These are phyloP conservation scores for Daldinia childiae DNA, from an alignment of 495 filamentous ascomycete species.

Conservation along the genomic window DNA sequence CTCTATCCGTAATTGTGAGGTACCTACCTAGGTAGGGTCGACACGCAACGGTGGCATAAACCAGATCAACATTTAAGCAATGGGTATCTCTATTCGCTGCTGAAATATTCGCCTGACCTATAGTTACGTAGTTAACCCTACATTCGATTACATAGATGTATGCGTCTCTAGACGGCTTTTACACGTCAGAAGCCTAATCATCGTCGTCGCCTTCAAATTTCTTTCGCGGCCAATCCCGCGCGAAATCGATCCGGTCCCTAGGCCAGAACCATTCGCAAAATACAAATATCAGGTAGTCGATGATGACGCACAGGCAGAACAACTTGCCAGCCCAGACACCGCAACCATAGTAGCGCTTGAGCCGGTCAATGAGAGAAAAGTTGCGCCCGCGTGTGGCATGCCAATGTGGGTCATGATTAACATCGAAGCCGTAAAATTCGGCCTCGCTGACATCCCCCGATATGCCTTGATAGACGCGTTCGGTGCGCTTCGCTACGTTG, in stretches of 20 bases:
- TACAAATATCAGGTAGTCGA: constrained; percentile 90
- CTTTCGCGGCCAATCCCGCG: constrained; percentile 91
- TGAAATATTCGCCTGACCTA: neutral
- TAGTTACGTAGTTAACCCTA: neutral
- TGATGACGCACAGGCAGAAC: constrained; percentile 92
- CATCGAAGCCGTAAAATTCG: constrained; percentile 85
- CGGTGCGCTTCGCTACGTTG: constrained; percentile 89
- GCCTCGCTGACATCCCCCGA: constrained; percentile 81
- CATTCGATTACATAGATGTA: neutral
- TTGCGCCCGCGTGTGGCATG: constrained; percentile 80
- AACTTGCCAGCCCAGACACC: constrained; percentile 99
- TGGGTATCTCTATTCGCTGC: constrained; percentile 1
- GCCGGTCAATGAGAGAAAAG: constrained; percentile 89
- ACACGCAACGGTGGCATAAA: neutral
- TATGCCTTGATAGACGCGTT: constrained; percentile 94
- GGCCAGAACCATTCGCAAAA: constrained; percentile 89
- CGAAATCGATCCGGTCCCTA: constrained; percentile 83
- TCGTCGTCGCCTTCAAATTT: constrained; percentile 38
- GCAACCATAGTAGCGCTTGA: constrained; percentile 98
- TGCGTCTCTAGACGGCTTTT: neutral
- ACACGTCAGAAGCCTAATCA: constrained; percentile 15
- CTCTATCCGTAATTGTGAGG: no score
- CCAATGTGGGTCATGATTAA: constrained; percentile 71
- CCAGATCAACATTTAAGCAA: neutral
- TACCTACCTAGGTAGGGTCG: no score